These are phyloP conservation scores for Pseudogymnoascus sp. DNA, from an alignment of 2,329 filamentous ascomycete genomes.

Conservation along the genomic window DNA sequence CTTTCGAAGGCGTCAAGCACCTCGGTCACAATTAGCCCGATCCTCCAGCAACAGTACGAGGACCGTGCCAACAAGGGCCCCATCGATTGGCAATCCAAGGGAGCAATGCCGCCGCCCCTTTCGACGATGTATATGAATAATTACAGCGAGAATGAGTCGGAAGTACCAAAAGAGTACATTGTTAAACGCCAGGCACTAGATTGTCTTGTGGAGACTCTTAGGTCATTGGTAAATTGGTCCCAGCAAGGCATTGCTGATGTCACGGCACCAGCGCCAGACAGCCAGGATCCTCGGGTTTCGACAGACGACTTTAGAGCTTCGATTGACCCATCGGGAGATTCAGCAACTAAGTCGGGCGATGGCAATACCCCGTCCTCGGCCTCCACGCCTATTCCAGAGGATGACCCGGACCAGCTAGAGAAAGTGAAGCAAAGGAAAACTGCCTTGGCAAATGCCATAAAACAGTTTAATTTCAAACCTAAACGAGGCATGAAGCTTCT, in stretches of 20 bases:
- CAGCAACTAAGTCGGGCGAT: conserved; percentile 50
- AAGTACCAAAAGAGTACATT: conserved; percentile 79
- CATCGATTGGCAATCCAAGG: conserved; percentile 77
- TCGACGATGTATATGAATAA: conserved; percentile 41
- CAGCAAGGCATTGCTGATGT: conserved; percentile 55
- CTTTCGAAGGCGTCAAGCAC: conserved; percentile 78
- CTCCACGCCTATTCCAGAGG: conserved; percentile 65
- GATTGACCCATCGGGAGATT: conserved; percentile 63
- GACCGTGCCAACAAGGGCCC: conserved; percentile 56
- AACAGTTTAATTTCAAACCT: conserved; percentile 95
- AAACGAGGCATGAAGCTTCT: conserved; percentile 85
- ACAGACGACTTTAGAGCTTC: conserved; percentile 56
- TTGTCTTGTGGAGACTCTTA: conserved; percentile 76
- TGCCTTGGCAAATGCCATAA: conserved; percentile 77
- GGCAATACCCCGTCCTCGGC: conserved; percentile 46
- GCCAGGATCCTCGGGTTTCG: conserved; percentile 44
- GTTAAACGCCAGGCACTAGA: conserved; percentile 87
- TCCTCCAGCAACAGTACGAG: conserved; percentile 79
- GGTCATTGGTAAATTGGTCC: conserved; percentile 90
- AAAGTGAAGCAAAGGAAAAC: conserved; percentile 92
- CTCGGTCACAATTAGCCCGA: conserved; percentile 63
- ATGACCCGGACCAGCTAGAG: conserved; percentile 90
- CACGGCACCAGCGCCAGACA: conserved; percentile 38
- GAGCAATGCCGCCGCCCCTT: conserved; percentile 78
- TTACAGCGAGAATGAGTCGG: conserved; percentile 52